Percentiles rank a stretch among this genome's conserved stretches.
phyloP scores from a whole-genome alignment of 441 rosid species.

The Arabidopsis hybrid region DNA sequence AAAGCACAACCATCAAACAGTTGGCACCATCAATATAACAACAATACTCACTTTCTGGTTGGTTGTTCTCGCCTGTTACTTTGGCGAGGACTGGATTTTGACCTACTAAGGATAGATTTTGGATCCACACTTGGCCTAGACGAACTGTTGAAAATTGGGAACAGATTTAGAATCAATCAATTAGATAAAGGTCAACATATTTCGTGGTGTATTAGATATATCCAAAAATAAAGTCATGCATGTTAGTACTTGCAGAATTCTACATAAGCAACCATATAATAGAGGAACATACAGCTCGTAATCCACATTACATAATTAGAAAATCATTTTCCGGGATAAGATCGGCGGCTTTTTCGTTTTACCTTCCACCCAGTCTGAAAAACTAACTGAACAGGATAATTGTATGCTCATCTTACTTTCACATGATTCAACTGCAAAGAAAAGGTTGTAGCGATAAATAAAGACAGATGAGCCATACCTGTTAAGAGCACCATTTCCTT shows the following conservation, averaged over 20 bases:
- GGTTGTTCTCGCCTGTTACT: constrained; percentile 66
- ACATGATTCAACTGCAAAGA: constrained; percentile 20
- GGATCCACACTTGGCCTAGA: constrained; percentile 46
- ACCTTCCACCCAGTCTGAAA: constrained; percentile 3
- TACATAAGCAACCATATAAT: constrained; percentile 17
- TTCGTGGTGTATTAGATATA: constrained; percentile 7
- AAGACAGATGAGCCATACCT: constrained; percentile 50
- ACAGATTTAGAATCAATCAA: neutral
- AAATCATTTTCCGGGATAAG: constrained; percentile 1
- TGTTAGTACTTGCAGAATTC: neutral
- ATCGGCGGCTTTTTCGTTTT: constrained; percentile 1
- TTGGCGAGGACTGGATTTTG: constrained; percentile 49
- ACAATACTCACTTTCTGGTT: constrained; percentile 67
- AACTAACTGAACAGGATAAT: neutral
- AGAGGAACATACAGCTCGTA: constrained; percentile 16
- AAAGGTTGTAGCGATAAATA: neutral
- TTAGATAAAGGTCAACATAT: neutral
- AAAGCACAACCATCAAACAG: constrained; percentile 9
- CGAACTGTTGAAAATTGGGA: constrained; percentile 49
- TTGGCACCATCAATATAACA: constrained; percentile 11
- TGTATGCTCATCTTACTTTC: constrained; percentile 22
- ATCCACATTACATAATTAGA: constrained; percentile 6
- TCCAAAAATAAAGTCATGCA: neutral
- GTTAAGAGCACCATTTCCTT: constrained; percentile 42
- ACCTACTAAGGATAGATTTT: constrained; percentile 46